phyloP scores from a whole-genome alignment of 768 basidiomycete species.

The Boletellus emodensis region DNA sequence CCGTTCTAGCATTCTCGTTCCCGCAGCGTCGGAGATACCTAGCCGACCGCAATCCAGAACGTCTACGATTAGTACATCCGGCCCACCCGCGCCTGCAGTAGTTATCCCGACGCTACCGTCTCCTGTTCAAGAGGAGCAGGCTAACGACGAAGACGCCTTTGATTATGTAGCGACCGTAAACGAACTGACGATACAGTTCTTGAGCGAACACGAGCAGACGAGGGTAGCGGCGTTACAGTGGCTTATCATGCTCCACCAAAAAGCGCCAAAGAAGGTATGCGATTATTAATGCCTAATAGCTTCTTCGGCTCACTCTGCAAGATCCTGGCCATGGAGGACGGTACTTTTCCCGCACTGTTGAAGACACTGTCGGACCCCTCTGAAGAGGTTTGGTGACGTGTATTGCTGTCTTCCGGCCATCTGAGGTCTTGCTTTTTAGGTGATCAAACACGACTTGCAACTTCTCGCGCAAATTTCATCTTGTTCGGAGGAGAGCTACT shows the following conservation, averaged over 20 bases:
- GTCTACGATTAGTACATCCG: constrained; percentile 43
- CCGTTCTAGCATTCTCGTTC: constrained; percentile 22
- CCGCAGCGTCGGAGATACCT: constrained; percentile 31
- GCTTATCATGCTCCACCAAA: constrained; percentile 98
- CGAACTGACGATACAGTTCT: constrained; percentile 86
- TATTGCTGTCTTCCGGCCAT: not conserved
- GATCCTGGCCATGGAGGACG: constrained; percentile 96
- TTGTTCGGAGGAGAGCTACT: constrained; percentile 91
- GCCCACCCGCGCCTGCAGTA: constrained; percentile 30
- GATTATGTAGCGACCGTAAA: constrained; percentile 93
- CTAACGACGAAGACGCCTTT: constrained; percentile 72
- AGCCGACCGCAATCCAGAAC: constrained; percentile 64
- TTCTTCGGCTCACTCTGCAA: constrained; percentile 28
- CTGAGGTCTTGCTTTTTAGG: constrained; percentile 40
- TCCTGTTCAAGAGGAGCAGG: constrained; percentile 27
- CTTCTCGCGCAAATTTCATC: constrained; percentile 96
- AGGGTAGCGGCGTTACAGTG: constrained; percentile 94
- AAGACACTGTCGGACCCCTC: constrained; percentile 96
- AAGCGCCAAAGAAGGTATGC: constrained; percentile 88
- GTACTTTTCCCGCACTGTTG: constrained; percentile 91
- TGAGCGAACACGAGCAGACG: constrained; percentile 96
- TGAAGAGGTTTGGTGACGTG: constrained; percentile 63
- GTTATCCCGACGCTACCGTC: constrained; percentile 28
- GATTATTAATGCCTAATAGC: not conserved
- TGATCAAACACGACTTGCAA: constrained; percentile 95